phyloP scores from a whole-genome alignment of 305 asterid genomes.

The Solanum hybrid region DNA sequence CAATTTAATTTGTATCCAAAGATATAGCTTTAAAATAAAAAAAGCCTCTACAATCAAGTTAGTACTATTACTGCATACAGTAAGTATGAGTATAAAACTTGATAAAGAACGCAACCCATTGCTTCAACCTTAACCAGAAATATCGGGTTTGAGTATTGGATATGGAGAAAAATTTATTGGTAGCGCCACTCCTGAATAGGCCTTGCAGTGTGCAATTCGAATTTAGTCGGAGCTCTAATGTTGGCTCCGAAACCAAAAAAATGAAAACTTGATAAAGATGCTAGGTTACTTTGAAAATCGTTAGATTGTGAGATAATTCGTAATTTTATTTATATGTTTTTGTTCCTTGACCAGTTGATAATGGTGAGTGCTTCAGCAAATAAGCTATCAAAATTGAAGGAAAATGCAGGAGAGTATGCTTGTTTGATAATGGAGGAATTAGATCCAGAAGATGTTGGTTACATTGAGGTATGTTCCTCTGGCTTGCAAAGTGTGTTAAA shows the following conservation, averaged over 20 bases:
- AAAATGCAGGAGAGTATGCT: conserved; percentile 82
- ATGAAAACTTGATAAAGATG: neutral
- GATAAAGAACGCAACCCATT: too few species aligned
- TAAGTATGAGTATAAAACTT: too few species aligned
- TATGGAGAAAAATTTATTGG: too few species aligned
- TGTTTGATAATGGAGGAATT: conserved; percentile 83
- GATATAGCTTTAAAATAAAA: neutral
- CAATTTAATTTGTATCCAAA: neutral
- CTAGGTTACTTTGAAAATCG: neutral
- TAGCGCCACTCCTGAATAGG: too few species aligned
- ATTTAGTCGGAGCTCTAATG: too few species aligned
- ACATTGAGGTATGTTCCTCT: conserved; percentile 54
- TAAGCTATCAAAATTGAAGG: conserved; percentile 68
- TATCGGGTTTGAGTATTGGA: too few species aligned
- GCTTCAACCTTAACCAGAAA: too few species aligned
- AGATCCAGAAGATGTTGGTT: conserved; percentile 71
- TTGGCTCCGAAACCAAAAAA: too few species aligned
- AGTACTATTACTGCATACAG: too few species aligned
- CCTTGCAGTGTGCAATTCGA: too few species aligned
- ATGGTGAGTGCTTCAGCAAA: conserved; percentile 85
- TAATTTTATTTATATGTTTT: neutral
- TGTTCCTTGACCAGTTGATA: conserved; percentile 46
- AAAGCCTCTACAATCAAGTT: neutral
- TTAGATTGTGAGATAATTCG: conserved; percentile 2
- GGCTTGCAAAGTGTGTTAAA: too few species aligned